Evolutionary conservation across 495 filamentous ascomycete genomes (phyloP), one percentile per base, ranked within the genome.

Genomic region (Penicillium flavigenum): DNA sequence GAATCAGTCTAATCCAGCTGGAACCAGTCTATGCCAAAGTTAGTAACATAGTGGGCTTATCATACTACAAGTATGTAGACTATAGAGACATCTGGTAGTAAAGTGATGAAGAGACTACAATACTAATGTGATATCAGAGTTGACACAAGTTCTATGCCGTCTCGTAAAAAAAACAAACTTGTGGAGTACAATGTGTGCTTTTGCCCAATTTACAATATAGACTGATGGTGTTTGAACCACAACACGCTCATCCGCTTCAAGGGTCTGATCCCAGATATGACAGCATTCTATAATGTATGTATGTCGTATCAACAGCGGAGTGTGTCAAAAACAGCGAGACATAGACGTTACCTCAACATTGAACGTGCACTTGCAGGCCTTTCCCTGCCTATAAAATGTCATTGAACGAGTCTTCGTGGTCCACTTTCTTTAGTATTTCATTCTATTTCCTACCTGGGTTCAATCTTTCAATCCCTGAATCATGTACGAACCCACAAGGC

Each of bases 41-140:
- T 1, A 36, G 47, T n/a, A 10, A 31, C 8, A 19, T n/a, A 39
- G 6, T 17, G 36, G 3, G 16, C 2, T 39, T n/a, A 17, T 17
- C n/a, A 39, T n/a, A 17, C 16, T 7, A 17, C 6, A 17, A 7
- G n/a, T 17, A 39, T 39, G n/a, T 2, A 17, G 16, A 17, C n/a
- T 9, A 7, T 6, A 39, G 16, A 39, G 36, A 39, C n/a, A n/a
- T 17, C 34, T 6, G 17, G 3, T 39, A 0, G n/a, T 7, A 17
- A n/a, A 38, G 5, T 9, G 8, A 7, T 10, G n/a, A 14, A 47
- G 8, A 16, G 24, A 16, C 8, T 26, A 57, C 42, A 39, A 51
- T 57, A 43, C 44, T 48, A 4, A 7, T 16, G 45, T 61, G 54
- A 58, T 52, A 63, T 63, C 54, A 58, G 54, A 29, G 20, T 36